These are phyloP conservation scores for Irpex sp. DNA, from an alignment of 1,284 basidiomycete genomes.

Conservation along the genomic window DNA sequence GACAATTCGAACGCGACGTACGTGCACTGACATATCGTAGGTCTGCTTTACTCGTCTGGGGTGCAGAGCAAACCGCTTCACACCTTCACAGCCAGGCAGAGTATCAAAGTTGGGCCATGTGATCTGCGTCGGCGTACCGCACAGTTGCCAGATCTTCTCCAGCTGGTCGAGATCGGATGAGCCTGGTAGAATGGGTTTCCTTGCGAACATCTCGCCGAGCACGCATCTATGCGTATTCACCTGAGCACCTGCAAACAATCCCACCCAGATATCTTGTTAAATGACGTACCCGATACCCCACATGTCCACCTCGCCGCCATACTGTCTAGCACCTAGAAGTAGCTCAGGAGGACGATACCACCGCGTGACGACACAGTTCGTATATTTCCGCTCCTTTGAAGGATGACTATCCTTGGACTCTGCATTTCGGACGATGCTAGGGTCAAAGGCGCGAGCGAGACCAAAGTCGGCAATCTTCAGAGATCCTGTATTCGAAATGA, in stretches of 20 bases:
- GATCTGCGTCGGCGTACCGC: conserved; percentile 81
- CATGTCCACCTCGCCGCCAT: conserved; percentile 93
- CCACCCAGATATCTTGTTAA: not conserved
- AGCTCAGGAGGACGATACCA: conserved; percentile 99
- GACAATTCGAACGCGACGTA: not conserved
- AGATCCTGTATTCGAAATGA: conserved; percentile 84
- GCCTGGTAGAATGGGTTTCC: conserved; percentile 86
- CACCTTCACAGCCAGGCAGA: conserved; percentile 79
- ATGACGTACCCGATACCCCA: conserved; percentile 91
- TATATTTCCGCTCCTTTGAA: conserved; percentile 74
- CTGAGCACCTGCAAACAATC: not conserved
- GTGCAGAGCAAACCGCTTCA: conserved; percentile 53
- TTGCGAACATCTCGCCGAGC: conserved; percentile 92
- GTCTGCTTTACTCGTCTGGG: conserved; percentile 51
- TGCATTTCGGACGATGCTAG: conserved; percentile 39
- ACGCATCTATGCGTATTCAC: conserved; percentile 62
- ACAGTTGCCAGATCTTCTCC: conserved; percentile 86
- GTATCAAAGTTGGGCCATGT: conserved; percentile 81
- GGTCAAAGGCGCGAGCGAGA: conserved; percentile 79
- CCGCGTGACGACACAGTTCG: conserved; percentile 97
- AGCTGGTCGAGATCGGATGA: conserved; percentile 89
- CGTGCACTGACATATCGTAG: conserved; percentile 54
- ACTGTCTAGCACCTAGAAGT: conserved; percentile 83
- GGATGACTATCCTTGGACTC: conserved; percentile 36
- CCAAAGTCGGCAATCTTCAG: conserved; percentile 96